Base-by-base conservation (phyloP, 345 rosid genomes). In the Citrus hindsii region DNA sequence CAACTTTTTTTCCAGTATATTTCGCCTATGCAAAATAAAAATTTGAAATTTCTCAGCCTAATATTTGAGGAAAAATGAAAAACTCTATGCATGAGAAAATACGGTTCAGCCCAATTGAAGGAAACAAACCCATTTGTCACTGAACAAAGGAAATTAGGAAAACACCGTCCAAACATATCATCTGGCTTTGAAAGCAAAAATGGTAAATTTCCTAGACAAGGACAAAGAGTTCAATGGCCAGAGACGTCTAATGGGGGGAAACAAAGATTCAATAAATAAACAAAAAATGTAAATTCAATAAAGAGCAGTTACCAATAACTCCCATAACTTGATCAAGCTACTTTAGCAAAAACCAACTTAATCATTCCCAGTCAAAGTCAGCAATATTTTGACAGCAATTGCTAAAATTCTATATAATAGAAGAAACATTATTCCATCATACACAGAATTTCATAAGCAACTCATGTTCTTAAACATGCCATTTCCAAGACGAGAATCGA, bases 1-100 rank as follows among this genome's bases (percentile, higher is more conserved):
- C 71, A 96, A 83, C 88, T 96, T 94, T 89, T 87, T 87, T 82
- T 92, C 99, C 88, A 94, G 71, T 75, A 88, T 74, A 76, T 67
- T 83, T 72, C 99, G 89, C 78, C 98, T 95, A 48, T 9, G 24
- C 67, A 73, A 46, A 69, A 74, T 25, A 27, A 51, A 69, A 72
- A 4, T 56, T 33, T 25, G 18, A 73, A 37, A 24, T 35, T 16
- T 13, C 24, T 25, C 24, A 37, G 18, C 1, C 4, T 24, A 61
- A 35, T 10, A 73, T 35, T 33, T 73, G 46, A 33, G 19, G n/a
- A 42, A 28, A 48, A 25, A 69, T 13, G 18, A n/a, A 70, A 71
- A 70, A 46, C 16, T 13, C 74, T 28, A 8, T 51, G 21, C 7
- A 9, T 2, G 21, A 1, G 30, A 21, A 70, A 6, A 33, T 67